Conservation (phyloP, 441 rosid genomes). For the Manihot esculenta region DNA sequence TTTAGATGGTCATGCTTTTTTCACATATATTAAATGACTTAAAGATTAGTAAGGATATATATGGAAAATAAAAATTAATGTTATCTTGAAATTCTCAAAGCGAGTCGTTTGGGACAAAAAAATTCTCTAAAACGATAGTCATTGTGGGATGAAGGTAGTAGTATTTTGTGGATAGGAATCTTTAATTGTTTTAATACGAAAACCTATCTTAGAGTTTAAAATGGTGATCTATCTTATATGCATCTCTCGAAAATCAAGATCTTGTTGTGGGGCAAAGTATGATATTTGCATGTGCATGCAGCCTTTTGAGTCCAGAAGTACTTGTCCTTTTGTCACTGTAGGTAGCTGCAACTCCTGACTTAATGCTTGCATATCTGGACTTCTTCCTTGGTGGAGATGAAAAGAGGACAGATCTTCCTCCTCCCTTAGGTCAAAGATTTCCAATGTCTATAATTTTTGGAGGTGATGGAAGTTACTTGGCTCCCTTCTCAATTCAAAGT, state of each 20-base stretch:
- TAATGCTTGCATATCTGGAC: slow-evolving; percentile 96
- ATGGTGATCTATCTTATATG: not conserved
- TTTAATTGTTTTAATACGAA: not conserved
- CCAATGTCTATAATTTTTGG: slow-evolving; percentile 91
- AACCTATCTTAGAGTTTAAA: not conserved
- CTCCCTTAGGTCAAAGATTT: slow-evolving; percentile 72
- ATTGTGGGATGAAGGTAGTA: too few species aligned
- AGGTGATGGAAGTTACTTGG: slow-evolving; percentile 99
- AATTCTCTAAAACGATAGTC: too few species aligned
- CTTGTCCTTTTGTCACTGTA: slow-evolving; percentile 27
- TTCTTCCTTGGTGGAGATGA: slow-evolving; percentile 99
- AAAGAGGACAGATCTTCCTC: slow-evolving; percentile 95
- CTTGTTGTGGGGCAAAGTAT: not conserved
- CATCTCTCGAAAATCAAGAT: not conserved
- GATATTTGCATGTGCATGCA: not conserved
- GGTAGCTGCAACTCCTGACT: slow-evolving; percentile 97
- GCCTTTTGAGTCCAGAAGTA: slow-evolving; percentile 5
- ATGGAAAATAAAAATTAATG: too few species aligned
- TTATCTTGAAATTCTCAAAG: too few species aligned
- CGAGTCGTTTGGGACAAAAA: too few species aligned
- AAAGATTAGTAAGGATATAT: too few species aligned
- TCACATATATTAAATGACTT: too few species aligned
- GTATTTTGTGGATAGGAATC: not conserved
- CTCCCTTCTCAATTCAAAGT: slow-evolving; percentile 93
- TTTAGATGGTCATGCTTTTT: too few species aligned